phyloP scores from a whole-genome alignment of 2,329 filamentous ascomycete genomes.

The Colletotrichum paranaense region DNA sequence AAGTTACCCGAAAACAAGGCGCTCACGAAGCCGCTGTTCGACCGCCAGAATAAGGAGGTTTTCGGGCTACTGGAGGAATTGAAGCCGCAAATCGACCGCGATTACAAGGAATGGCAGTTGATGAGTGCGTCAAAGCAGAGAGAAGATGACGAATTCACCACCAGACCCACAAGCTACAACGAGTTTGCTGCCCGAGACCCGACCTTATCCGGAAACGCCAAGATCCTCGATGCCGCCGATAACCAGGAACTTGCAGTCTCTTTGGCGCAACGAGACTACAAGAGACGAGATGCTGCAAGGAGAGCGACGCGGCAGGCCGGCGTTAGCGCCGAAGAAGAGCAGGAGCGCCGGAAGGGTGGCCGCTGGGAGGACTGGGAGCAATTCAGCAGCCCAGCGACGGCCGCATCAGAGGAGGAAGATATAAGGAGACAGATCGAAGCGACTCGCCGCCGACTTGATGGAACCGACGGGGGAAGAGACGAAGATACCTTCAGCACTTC shows the following conservation, averaged over 20 bases:
- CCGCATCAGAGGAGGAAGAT: constrained; percentile 53
- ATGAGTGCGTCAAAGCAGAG: constrained; percentile 56
- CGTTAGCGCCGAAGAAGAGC: constrained; percentile 67
- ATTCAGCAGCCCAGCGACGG: constrained; percentile 37
- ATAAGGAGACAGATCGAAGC: constrained; percentile 65
- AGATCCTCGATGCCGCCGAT: constrained; percentile 75
- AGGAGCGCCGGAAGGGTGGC: constrained; percentile 60
- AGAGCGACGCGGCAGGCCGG: constrained; percentile 68
- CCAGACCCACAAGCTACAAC: constrained; percentile 50
- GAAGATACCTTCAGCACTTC: constrained; percentile 37
- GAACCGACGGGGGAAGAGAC: constrained; percentile 41
- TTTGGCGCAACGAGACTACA: constrained; percentile 78
- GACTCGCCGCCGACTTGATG: constrained; percentile 59
- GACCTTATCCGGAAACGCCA: constrained; percentile 66
- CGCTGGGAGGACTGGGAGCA: constrained; percentile 56
- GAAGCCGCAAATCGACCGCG: constrained; percentile 80
- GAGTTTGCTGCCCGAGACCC: constrained; percentile 68
- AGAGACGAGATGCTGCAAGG: constrained; percentile 71
- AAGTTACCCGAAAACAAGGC: constrained; percentile 73
- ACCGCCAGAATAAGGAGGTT: constrained; percentile 63
- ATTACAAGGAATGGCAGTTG: constrained; percentile 75
- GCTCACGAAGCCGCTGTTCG: constrained; percentile 65
- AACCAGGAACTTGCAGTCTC: constrained; percentile 82
- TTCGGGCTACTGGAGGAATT: constrained; percentile 80
- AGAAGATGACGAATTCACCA: constrained; percentile 35